phyloP scores from a whole-genome alignment of 2,329 filamentous ascomycete species.

The Fusarium citri region DNA sequence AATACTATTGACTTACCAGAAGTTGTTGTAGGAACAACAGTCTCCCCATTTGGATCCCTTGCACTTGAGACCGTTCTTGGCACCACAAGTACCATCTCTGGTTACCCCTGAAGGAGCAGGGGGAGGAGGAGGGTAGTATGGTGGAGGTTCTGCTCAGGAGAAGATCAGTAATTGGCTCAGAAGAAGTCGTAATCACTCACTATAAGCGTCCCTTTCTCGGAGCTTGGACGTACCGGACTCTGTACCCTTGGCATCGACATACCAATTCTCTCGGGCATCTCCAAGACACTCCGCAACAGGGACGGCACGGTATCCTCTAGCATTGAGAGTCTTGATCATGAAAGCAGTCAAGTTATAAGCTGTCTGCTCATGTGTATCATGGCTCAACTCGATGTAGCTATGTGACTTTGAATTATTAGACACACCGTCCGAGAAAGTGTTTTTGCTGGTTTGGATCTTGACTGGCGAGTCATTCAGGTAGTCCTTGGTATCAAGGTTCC shows the following conservation, averaged over 20 bases:
- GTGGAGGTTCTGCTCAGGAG: constrained; percentile 8
- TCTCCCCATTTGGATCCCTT: constrained; percentile 49
- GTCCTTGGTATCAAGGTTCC: constrained; percentile 70
- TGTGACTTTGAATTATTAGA: constrained; percentile 47
- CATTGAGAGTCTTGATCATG: constrained; percentile 56
- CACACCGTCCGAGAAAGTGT: constrained; percentile 48
- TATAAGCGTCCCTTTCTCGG: constrained; percentile 8
- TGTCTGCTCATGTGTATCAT: constrained; percentile 62
- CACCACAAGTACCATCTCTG: constrained; percentile 52
- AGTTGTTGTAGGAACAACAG: constrained; percentile 54
- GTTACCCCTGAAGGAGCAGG: constrained; percentile 3
- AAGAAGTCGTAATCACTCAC: not conserved
- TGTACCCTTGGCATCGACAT: constrained; percentile 50
- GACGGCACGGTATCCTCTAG: constrained; percentile 58
- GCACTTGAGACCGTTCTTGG: constrained; percentile 47
- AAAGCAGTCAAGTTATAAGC: constrained; percentile 55
- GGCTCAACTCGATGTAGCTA: constrained; percentile 63
- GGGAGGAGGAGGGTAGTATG: not conserved
- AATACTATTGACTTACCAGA: constrained; percentile 46
- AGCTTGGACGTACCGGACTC: constrained; percentile 36
- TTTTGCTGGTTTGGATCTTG: constrained; percentile 60
- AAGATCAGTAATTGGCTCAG: not conserved
- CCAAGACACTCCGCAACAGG: constrained; percentile 68
- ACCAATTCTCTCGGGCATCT: constrained; percentile 63
- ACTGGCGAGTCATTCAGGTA: constrained; percentile 63